Evolutionary conservation across 2,329 filamentous ascomycete species (phyloP), one percentile per base, ranked within the genome.

Genomic region (Chaetomiaceae sp.): DNA sequence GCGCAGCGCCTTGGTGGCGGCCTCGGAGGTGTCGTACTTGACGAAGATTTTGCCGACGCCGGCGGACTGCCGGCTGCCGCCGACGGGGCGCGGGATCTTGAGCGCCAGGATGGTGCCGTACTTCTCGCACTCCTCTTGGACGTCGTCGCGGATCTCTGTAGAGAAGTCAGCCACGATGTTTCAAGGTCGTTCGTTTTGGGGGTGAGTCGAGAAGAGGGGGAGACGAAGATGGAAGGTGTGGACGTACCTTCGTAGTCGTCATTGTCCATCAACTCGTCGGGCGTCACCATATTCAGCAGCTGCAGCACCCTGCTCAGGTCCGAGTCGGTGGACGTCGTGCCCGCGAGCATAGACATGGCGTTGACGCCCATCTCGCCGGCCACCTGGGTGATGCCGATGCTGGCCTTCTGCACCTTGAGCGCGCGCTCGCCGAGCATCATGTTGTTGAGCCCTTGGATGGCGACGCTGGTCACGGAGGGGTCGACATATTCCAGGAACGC

Each of bases 21-120:
- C 81, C 41, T 89, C 88, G 2, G 78, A 71, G 3, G 74, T 79
- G 54, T 93, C 87, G 62, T 88, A 98, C 65, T 96, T 97, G 71
- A 98, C 84, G 64, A 84, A 98, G 57, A 99, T 97, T 75, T 97
- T 98, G 63, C 93, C 93, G 18, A 98, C 89, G 38, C 93, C 93
- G 24, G 88, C 79, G 18, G 84, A 87, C 63, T 93, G 85, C 58
- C 89, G 81, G 65, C 83, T 87, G 39, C 87, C 88, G 57, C 87
- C 86, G 18, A 79, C 81, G 2, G 93, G 91, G 49, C 93, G 80
- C 4, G 93, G 93, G 48, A 98, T 84, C 73, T 98, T 98, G 67
- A 97, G 72, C n/a, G 89, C 86, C 34, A 89, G 55, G 22, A 99
- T 79, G 41, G 75, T 76, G 51, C 94, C 93, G 62, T 86, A 98